Base-by-base conservation (phyloP, 2,329 filamentous ascomycete species). In the Hawksworthiomyces lignivorus region DNA sequence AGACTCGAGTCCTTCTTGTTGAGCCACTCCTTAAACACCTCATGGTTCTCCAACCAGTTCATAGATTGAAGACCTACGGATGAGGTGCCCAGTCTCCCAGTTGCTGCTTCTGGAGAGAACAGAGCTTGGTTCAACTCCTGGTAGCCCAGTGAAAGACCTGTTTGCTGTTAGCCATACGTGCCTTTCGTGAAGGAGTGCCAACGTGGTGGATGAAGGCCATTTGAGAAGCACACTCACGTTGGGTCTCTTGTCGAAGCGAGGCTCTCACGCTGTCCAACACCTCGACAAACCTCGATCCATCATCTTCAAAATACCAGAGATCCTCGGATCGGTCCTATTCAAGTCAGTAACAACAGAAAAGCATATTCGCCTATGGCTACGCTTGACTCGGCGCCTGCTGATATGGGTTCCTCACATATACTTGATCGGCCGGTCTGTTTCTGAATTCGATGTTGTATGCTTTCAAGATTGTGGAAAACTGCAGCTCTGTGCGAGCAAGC, bases 261-360 rank as follows among this genome's bases (percentile, higher is more conserved):
- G 31, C 39, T 12, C 31, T 26, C n/a, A 28, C 20, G 39, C 11
- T 6, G 18, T 32, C 28, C 9, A 28, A 21, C 12, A 41, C 21
- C 4, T 27, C 6, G 5, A 24, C 12, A 30, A 41, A 12, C n/a
- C 21, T 15, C 17, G 39, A 4, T 12, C 20, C 24, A 22, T 35
- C 41, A 8, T 43, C 18, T 4, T 17, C 28, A 30, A 43, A 43
- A 30, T 34, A n/a, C 35, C 35, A 38, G 21, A 34, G 41, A 28
- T 43, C 35, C 7, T 39, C 21, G n/a, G 17, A 4, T 10, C 12
- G 14, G 14, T 24, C n/a, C n/a, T n/a, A n/a, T n/a, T n/a, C n/a
- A n/a, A n/a, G n/a, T n/a, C n/a, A n/a, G n/a, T n/a, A n/a, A n/a
- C n/a, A n/a, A n/a, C n/a, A n/a, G n/a, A n/a, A n/a, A n/a, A n/a